Conservation (phyloP, 73 alveolate genomes). For the Tetrahymena elliotti region DNA sequence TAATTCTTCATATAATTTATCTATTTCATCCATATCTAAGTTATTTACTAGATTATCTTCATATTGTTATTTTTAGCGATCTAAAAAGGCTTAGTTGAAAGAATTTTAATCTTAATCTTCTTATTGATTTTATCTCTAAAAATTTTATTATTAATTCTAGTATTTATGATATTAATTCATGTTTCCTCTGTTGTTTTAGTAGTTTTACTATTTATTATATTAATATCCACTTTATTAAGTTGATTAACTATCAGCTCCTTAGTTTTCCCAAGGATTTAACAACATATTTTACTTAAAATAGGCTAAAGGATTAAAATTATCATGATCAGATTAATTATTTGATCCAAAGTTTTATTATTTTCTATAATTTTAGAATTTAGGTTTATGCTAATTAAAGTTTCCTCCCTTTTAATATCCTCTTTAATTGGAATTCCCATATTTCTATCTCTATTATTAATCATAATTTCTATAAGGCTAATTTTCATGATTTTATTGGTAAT, state of each 20-base stretch:
- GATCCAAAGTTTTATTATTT: background rate
- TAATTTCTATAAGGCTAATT: background rate
- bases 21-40: background rate
- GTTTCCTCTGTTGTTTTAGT: background rate
- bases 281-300: background rate
- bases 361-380: background rate
- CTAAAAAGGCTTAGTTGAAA: background rate
- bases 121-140: background rate
- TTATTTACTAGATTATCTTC: background rate
- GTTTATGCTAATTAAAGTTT: background rate
- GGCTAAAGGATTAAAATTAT: background rate
- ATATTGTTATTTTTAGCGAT: background rate
- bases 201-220: background rate
- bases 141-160: background rate
- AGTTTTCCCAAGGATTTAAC: background rate
- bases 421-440: background rate
- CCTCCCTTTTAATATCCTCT: background rate
- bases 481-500: background rate
- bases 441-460: background rate
- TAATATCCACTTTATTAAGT: background rate
- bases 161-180: background rate
- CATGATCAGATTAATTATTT: background rate
- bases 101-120: background rate
- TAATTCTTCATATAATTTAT: background rate
- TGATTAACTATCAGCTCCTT: background rate